Evolutionary conservation across 192 early-diverging fungal species (phyloP).

Genomic region (Backusella parvicylindrica): DNA sequence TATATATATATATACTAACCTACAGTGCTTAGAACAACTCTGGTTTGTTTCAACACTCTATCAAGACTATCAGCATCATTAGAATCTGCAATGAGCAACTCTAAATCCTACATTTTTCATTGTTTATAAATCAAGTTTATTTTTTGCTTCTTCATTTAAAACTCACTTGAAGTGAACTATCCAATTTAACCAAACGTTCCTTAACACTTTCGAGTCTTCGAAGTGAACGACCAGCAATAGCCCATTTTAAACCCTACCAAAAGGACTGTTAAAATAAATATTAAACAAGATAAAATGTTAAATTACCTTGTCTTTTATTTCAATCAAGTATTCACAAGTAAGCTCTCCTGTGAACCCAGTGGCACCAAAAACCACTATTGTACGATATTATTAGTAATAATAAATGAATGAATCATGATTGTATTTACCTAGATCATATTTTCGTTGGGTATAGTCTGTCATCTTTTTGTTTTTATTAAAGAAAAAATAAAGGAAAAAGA

Average conservation of each 20-base stretch:
- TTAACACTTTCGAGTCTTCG: constrained; percentile 62
- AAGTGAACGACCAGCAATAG: constrained; percentile 75
- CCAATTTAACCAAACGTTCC: constrained; percentile 47
- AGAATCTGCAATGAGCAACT: constrained; percentile 70
- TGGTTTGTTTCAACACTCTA: constrained; percentile 53
- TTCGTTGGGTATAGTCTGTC: constrained; percentile 1
- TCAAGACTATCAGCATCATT: constrained; percentile 57
- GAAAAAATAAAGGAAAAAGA: neutral
- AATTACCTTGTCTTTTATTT: constrained; percentile 17
- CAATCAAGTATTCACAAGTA: constrained; percentile 61
- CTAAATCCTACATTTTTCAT: constrained; percentile 35
- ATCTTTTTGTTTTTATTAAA: neutral
- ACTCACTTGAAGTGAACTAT: constrained; percentile 42
- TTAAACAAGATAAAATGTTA: neutral
- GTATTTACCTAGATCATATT: constrained; percentile 4
- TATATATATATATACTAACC: constrained; percentile 39
- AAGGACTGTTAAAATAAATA: too few relatives aligned
- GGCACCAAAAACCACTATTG: constrained; percentile 63
- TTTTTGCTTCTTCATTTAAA: too few relatives aligned
- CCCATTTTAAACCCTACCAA: constrained; percentile 55
- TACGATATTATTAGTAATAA: neutral
- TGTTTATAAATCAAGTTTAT: too few relatives aligned
- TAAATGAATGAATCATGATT: too few relatives aligned
- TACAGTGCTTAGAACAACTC: constrained; percentile 78
- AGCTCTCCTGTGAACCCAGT: constrained; percentile 81